phyloP scores from a whole-genome alignment of 176 grass and related monocot genomes.

The Aegilops bicornis region DNA sequence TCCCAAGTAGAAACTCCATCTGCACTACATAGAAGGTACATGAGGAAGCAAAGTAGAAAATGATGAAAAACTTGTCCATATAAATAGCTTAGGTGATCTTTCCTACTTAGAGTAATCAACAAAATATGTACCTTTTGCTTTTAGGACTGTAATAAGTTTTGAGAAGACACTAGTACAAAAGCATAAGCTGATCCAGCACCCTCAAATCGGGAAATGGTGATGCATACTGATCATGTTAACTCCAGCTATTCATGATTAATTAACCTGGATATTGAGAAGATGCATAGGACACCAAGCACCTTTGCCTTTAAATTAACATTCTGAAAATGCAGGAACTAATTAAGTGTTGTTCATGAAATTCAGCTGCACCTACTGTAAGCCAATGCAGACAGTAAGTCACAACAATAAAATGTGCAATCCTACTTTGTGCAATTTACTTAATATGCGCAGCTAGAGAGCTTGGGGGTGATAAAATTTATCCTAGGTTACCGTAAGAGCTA shows the following conservation, averaged over 20 bases:
- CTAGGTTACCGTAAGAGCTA: too few species aligned
- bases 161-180: background rate
- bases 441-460: too few species aligned
- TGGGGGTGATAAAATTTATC: too few species aligned
- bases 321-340: too few species aligned
- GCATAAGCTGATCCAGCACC: background rate
- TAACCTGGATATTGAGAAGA: background rate
- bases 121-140: background rate
- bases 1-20: too few species aligned
- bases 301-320: slow-evolving; percentile 35
- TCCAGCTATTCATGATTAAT: background rate
- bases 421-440: background rate
- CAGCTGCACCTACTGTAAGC: background rate
- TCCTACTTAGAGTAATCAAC: too few species aligned
- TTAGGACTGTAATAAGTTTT: background rate
- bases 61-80: too few species aligned
- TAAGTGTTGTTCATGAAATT: too few species aligned
- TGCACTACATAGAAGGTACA: too few species aligned
- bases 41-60: too few species aligned
- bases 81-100: too few species aligned
- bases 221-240: background rate
- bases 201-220: slow-evolving; percentile 19
- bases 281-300: slow-evolving; percentile 34
- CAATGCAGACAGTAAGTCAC: background rate
- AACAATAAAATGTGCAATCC: background rate